These are phyloP conservation scores for Wickerhamomyces rabaulensis DNA, from an alignment of 805 yeast species.

Conservation along the genomic window DNA sequence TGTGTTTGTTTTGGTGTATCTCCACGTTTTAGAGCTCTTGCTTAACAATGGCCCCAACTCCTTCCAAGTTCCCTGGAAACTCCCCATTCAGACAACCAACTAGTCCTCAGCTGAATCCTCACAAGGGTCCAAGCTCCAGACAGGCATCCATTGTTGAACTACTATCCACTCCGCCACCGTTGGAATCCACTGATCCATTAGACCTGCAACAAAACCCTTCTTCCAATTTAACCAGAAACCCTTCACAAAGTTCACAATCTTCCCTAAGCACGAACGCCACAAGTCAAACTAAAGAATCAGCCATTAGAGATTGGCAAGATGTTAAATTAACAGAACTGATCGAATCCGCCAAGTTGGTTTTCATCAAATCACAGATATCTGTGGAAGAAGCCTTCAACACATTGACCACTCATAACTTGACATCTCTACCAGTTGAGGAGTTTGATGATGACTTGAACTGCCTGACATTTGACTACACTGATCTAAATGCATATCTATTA, in stretches of 20 bases:
- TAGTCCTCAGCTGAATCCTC: conserved; percentile 26
- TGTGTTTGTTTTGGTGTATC: not conserved
- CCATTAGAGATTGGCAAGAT: conserved; percentile 66
- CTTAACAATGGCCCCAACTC: conserved; percentile 16
- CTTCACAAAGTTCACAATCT: conserved; percentile 34
- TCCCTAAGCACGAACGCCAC: conserved; percentile 69
- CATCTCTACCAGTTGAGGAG: conserved; percentile 77
- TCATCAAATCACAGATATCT: conserved; percentile 59
- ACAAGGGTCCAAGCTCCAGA: conserved; percentile 28
- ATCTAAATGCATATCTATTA: conserved; percentile 79
- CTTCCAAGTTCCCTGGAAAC: conserved; percentile 28
- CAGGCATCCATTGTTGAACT: conserved; percentile 72
- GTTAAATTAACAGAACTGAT: conserved; percentile 68
- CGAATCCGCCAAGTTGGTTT: conserved; percentile 70
- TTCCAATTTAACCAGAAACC: conserved; percentile 19
- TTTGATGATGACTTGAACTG: conserved; percentile 56
- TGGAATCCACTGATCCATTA: conserved; percentile 25
- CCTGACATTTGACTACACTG: conserved; percentile 86
- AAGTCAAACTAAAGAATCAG: conserved; percentile 42
- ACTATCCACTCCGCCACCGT: conserved; percentile 71
- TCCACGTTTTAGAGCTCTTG: not conserved
- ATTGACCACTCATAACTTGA: conserved; percentile 63
- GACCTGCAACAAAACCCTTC: conserved; percentile 8
- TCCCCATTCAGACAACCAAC: conserved; percentile 28
- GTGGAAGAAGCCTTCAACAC: conserved; percentile 89